phyloP scores from a whole-genome alignment of 106 monocot species.

The Gastrodia elata region DNA sequence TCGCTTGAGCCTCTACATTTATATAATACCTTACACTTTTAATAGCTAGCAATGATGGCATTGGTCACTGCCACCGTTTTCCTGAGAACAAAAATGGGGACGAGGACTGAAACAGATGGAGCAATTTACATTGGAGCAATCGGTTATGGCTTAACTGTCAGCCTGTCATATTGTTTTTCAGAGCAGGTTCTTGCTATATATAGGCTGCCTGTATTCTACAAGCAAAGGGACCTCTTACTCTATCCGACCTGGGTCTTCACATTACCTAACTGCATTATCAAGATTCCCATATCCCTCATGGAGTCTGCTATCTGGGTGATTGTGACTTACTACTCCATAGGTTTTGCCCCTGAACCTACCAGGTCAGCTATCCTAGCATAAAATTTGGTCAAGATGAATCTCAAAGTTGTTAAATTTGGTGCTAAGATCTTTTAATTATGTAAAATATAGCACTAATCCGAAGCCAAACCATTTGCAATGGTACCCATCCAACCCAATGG shows the following conservation, averaged over 20 bases:
- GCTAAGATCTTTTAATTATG: no score
- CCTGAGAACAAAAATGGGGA: slow-evolving; percentile 32
- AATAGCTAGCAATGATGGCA: slow-evolving; percentile 37
- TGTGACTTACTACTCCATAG: slow-evolving; percentile 55
- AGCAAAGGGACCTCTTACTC: slow-evolving; percentile 72
- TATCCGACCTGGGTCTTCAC: slow-evolving; percentile 63
- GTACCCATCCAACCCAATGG: no score
- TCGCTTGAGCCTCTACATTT: no score
- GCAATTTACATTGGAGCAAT: slow-evolving; percentile 48
- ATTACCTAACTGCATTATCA: slow-evolving; percentile 45
- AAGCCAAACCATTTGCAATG: no score
- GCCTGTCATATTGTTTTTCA: slow-evolving; percentile 71
- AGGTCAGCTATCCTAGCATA: no score
- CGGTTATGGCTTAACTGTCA: slow-evolving; percentile 39
- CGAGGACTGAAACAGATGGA: slow-evolving; percentile 27
- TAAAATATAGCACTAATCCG: no score
- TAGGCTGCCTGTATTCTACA: slow-evolving; percentile 75
- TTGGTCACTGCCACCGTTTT: slow-evolving; percentile 44
- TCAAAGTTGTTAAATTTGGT: no score
- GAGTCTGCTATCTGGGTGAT: slow-evolving; percentile 53
- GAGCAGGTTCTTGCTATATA: slow-evolving; percentile 49
- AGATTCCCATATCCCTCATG: slow-evolving; percentile 50
- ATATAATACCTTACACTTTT: no score
- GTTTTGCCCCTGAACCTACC: slow-evolving; percentile 54
- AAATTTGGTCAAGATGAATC: no score